Evolutionary conservation across 345 rosid genomes (phyloP).

Genomic region (Eucalyptus pauciflora): DNA sequence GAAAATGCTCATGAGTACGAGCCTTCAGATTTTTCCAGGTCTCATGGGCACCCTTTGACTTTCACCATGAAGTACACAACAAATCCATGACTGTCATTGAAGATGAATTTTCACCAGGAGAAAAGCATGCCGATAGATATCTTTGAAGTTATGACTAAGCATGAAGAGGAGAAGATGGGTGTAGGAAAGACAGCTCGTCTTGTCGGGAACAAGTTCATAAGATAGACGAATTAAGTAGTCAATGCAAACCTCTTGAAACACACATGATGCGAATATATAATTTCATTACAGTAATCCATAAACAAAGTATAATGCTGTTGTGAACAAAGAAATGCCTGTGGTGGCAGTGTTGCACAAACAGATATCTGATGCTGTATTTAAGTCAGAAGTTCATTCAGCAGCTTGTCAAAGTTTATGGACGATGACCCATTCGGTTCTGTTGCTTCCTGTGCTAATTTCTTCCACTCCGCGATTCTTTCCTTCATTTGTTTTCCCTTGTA

Average conservation of each 20-base stretch:
- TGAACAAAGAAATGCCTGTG: not conserved
- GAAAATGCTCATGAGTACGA: not conserved
- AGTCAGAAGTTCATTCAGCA: not conserved
- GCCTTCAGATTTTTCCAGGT: not conserved
- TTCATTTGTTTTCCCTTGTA: not conserved
- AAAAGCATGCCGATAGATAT: not conserved
- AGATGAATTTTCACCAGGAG: not conserved
- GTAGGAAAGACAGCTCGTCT: not conserved
- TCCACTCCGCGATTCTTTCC: not conserved
- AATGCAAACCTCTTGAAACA: not conserved
- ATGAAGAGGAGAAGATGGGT: not conserved
- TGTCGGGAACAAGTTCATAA: not conserved
- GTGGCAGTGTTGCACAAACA: not conserved
- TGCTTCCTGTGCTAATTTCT: not conserved
- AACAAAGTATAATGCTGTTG: not conserved
- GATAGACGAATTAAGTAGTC: not conserved
- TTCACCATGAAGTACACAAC: not conserved
- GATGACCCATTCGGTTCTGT: not conserved
- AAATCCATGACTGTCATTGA: not conserved
- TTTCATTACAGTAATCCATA: not conserved
- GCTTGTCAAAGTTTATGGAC: not conserved
- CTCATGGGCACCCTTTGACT: not conserved
- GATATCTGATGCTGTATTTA: not conserved
- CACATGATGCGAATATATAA: not conserved
- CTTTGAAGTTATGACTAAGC: not conserved